Percentiles rank a stretch among this genome's conserved stretches.
Conservation (phyloP, 805 yeast genomes). For the Kluyveromyces wickerhamii region DNA sequence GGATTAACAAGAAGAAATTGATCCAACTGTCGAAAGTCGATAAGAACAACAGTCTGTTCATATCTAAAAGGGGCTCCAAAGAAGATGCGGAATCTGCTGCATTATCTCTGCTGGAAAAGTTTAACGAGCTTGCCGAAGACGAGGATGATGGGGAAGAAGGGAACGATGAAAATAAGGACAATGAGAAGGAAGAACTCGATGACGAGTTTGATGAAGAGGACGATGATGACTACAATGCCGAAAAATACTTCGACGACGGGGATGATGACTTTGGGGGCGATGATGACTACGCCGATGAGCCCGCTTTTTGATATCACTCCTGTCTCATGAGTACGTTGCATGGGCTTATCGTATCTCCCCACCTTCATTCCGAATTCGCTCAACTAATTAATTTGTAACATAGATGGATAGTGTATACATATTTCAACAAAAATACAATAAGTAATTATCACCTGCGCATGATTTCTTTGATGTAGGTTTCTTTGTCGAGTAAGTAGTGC, state of each 20-base stretch:
- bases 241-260: conserved; percentile 56
- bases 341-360: too few relatives aligned
- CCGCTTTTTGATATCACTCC: conserved; percentile 56
- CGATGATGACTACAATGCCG: conserved; percentile 58
- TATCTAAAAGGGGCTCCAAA: conserved; percentile 17
- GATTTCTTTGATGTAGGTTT: conserved; percentile 8
- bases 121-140: conserved; percentile 42
- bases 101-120: conserved; percentile 37
- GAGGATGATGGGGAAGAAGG: conserved; percentile 35
- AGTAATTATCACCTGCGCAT: conserved; percentile 1
- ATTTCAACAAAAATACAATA: too few relatives aligned
- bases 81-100: conserved; percentile 24
- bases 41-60: conserved; percentile 21
- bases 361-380: too few relatives aligned
- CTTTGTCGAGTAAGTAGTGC: conserved; percentile 12
- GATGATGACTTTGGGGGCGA: conserved; percentile 41
- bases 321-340: too few relatives aligned
- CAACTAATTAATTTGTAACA: too few relatives aligned
- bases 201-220: conserved; percentile 52
- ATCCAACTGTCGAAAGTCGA: conserved; percentile 34
- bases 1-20: conserved; percentile 47
- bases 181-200: conserved; percentile 41
- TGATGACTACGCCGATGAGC: conserved; percentile 49
- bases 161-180: conserved; percentile 16
- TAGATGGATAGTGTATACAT: too few relatives aligned